These are phyloP conservation scores for Tulasnella sp. DNA, from an alignment of 768 basidiomycete genomes.

Conservation along the genomic window DNA sequence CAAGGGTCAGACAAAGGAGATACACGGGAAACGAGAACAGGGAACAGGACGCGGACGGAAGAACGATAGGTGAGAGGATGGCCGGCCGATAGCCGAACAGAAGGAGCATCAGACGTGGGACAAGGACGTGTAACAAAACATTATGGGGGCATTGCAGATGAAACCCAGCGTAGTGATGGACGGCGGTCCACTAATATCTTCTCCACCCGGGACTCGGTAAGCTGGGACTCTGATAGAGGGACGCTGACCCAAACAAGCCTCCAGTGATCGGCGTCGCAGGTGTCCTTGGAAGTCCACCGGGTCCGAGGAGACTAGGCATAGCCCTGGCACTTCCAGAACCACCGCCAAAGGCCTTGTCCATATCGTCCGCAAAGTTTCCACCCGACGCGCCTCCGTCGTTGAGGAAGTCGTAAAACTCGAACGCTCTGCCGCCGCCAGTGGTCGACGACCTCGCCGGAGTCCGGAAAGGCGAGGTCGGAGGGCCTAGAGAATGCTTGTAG, in stretches of 20 bases:
- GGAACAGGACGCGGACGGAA: no score
- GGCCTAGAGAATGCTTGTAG: conserved; percentile 57
- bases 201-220: conserved; percentile 23
- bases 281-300: neutral
- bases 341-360: conserved; percentile 1
- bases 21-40: no score
- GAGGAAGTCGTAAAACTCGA: conserved; percentile 14
- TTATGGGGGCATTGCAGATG: neutral
- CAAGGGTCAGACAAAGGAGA: no score
- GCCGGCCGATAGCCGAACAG: no score
- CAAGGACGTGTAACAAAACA: neutral
- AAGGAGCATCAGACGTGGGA: no score
- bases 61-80: no score
- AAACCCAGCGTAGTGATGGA: no score
- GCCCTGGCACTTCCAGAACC: conserved; percentile 1
- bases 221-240: conserved; percentile 65
- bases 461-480: conserved; percentile 34
- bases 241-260: conserved; percentile 48
- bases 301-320: conserved; percentile 7
- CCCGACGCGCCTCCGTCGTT: neutral
- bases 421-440: neutral
- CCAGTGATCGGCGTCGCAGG: conserved; percentile 26
- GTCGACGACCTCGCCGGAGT: neutral
- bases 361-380: neutral
- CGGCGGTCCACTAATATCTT: neutral